Percentiles rank a stretch among this genome's conserved stretches.
These are phyloP conservation scores for Moricandia moricandioides DNA, from an alignment of 345 rosid genomes.

Conservation along the genomic window DNA sequence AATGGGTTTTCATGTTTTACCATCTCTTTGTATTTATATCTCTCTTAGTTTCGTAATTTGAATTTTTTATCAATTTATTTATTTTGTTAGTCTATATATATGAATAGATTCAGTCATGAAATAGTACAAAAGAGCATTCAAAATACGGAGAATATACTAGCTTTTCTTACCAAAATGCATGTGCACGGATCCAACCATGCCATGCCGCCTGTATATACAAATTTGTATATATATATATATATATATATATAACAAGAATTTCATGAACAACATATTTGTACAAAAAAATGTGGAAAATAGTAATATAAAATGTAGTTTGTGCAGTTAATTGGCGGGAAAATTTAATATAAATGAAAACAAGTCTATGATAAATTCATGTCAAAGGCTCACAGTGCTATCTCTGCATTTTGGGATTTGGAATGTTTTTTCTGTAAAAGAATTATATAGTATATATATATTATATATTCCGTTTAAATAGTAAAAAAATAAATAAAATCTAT, in stretches of 20 bases:
- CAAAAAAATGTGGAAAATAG: background rate
- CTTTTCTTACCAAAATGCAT: background rate
- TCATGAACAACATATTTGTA: background rate
- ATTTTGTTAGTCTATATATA: background rate
- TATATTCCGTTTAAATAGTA: background rate
- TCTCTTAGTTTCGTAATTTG: background rate
- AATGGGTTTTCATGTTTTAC: slow-evolving; percentile 13
- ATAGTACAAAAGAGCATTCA: slow-evolving; percentile 13
- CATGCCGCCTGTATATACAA: background rate
- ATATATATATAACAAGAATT: background rate
- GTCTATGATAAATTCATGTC: background rate
- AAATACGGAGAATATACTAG: slow-evolving; percentile 15
- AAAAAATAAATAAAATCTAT: too few species aligned
- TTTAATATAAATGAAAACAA: background rate
- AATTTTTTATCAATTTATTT: background rate
- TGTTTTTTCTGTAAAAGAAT: background rate
- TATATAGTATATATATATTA: too few species aligned
- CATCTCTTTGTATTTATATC: background rate
- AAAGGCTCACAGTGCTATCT: background rate
- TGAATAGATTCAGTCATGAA: slow-evolving; percentile 24
- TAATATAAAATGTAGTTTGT: background rate
- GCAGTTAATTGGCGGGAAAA: background rate
- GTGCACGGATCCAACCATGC: slow-evolving; percentile 17
- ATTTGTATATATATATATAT: background rate
- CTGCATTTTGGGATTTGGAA: background rate